These are phyloP conservation scores for Amanita molliuscula DNA, from an alignment of 768 basidiomycete genomes.

Conservation along the genomic window DNA sequence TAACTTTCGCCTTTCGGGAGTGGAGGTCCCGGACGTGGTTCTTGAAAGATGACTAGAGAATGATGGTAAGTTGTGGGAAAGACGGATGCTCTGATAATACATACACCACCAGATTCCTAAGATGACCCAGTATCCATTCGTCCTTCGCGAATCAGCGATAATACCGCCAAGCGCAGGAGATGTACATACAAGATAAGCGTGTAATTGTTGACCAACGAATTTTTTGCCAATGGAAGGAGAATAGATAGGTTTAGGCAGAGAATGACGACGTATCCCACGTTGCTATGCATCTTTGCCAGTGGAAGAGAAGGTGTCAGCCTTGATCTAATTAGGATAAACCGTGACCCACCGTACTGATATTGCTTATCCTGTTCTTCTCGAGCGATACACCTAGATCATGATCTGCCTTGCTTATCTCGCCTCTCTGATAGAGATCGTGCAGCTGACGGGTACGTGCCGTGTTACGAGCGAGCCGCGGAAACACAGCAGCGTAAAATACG, in stretches of 20 bases:
- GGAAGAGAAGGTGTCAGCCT: not conserved
- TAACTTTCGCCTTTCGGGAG: slow-evolving; percentile 72
- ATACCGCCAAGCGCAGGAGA: too few relatives aligned
- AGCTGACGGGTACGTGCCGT: slow-evolving; percentile 52
- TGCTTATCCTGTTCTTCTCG: slow-evolving; percentile 80
- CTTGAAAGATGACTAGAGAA: slow-evolving; percentile 64
- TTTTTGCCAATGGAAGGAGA: slow-evolving; percentile 46
- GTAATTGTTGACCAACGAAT: slow-evolving; percentile 68
- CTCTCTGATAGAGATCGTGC: slow-evolving; percentile 43
- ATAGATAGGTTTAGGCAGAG: slow-evolving; percentile 60
- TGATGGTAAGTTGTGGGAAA: not conserved
- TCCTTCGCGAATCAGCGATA: slow-evolving; percentile 30
- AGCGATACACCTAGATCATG: slow-evolving; percentile 70
- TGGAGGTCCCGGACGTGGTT: slow-evolving; percentile 73
- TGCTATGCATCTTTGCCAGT: slow-evolving; percentile 51
- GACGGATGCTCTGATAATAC: slow-evolving; percentile 13
- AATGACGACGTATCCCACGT: slow-evolving; percentile 62
- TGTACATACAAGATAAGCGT: slow-evolving; percentile 65
- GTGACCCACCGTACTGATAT: slow-evolving; percentile 63
- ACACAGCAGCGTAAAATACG: slow-evolving; percentile 70
- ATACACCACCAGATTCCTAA: slow-evolving; percentile 84
- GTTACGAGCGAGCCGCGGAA: slow-evolving; percentile 76
- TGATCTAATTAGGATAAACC: not conserved
- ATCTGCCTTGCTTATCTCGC: slow-evolving; percentile 47
- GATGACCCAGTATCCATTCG: slow-evolving; percentile 69